These are phyloP conservation scores for Diddensiella caesifluorescens DNA, from an alignment of 805 yeast species.

Conservation along the genomic window DNA sequence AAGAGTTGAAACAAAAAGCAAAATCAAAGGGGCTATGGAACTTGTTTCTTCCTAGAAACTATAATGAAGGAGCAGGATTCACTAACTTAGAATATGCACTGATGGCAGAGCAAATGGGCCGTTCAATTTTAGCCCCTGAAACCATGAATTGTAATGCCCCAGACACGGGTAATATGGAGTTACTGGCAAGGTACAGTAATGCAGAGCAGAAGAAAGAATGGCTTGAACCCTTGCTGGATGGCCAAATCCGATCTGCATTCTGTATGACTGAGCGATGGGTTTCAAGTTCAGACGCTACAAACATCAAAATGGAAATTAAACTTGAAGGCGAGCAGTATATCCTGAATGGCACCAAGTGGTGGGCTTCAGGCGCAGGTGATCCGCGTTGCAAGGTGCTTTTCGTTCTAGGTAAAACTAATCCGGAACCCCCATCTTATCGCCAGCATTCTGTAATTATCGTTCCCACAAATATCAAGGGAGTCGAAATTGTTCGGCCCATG, in stretches of 20 bases:
- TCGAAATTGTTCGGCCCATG: slow-evolving; percentile 46
- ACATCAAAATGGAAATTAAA: slow-evolving; percentile 46
- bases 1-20: slow-evolving; percentile 50
- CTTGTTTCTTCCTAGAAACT: slow-evolving; percentile 45
- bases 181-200: slow-evolving; percentile 38
- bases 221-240: slow-evolving; percentile 49
- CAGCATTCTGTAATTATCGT: slow-evolving; percentile 55
- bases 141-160: slow-evolving; percentile 59
- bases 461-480: slow-evolving; percentile 50
- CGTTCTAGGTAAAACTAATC: slow-evolving; percentile 46
- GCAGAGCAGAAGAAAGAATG: slow-evolving; percentile 42
- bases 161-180: slow-evolving; percentile 59
- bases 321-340: slow-evolving; percentile 41
- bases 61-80: slow-evolving; percentile 53
- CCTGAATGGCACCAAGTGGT: slow-evolving; percentile 61
- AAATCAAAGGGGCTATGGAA: slow-evolving; percentile 54
- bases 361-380: slow-evolving; percentile 67
- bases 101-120: slow-evolving; percentile 59
- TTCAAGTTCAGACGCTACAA: slow-evolving; percentile 58
- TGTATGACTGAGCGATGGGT: slow-evolving; percentile 60
- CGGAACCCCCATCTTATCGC: slow-evolving; percentile 32
- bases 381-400: slow-evolving; percentile 54
- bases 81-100: slow-evolving; percentile 59
- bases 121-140: slow-evolving; percentile 50
- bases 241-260: slow-evolving; percentile 55